phyloP scores from a whole-genome alignment of 352 stramenopile genomes.

The Globisporangium uncinulatum region DNA sequence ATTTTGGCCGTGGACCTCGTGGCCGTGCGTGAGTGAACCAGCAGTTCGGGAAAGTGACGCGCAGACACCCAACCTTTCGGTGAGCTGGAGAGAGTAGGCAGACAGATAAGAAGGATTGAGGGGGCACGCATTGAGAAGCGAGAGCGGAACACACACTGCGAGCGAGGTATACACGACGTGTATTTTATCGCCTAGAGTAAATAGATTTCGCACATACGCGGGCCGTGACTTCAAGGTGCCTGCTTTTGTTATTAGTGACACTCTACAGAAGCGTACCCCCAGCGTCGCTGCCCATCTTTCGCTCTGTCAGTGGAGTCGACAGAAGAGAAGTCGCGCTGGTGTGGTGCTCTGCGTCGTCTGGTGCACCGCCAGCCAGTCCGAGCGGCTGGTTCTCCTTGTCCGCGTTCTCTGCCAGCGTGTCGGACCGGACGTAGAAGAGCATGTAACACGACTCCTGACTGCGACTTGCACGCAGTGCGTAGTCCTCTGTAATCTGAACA shows the following conservation, averaged over 20 bases:
- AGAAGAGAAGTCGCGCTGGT: constrained; percentile 11
- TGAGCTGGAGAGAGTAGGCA: neutral
- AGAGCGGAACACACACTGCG: constrained; percentile 1
- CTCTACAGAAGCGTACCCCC: constrained; percentile 30
- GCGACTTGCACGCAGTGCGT: constrained; percentile 58
- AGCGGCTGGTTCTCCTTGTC: constrained; percentile 68
- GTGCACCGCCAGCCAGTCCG: constrained; percentile 10
- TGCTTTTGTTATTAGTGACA: neutral
- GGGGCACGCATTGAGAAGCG: neutral
- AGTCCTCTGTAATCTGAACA: constrained; percentile 69
- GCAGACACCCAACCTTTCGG: neutral
- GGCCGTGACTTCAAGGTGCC: neutral
- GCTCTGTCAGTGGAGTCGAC: constrained; percentile 10
- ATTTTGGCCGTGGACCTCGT: constrained; percentile 10
- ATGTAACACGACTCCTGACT: constrained; percentile 87
- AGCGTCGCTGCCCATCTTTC: constrained; percentile 13
- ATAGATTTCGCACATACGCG: neutral
- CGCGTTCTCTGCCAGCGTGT: constrained; percentile 10
- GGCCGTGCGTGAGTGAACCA: neutral
- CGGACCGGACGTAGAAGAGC: constrained; percentile 75
- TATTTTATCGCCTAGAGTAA: constrained; percentile 2
- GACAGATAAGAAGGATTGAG: neutral
- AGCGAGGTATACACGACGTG: constrained; percentile 9
- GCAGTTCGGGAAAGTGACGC: neutral
- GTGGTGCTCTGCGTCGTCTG: neutral